These are phyloP conservation scores for Debaryomyces psychrophilus DNA, from an alignment of 1,139 yeast genomes.

Conservation along the genomic window DNA sequence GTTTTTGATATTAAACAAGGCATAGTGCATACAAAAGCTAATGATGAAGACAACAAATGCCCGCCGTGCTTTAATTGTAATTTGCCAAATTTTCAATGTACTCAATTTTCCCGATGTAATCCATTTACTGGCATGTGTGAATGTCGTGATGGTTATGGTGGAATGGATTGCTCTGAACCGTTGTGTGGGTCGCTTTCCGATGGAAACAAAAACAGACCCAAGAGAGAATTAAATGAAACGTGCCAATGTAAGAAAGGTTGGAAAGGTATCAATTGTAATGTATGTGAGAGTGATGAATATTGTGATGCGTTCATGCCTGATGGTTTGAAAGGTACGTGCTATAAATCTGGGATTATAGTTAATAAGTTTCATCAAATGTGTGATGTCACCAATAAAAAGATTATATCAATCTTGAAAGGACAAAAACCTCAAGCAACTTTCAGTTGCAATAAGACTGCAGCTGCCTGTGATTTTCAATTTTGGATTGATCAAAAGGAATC, in stretches of 20 bases:
- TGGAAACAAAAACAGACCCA: conserved; percentile 65
- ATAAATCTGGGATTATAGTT: conserved; percentile 82
- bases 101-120: conserved; percentile 86
- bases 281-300: conserved; percentile 69
- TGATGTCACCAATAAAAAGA: conserved; percentile 88
- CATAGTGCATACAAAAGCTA: conserved; percentile 5
- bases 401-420: conserved; percentile 76
- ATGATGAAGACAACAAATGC: conserved; percentile 48
- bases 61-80: conserved; percentile 95
- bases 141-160: conserved; percentile 91
- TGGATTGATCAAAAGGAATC: conserved; percentile 93
- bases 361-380: conserved; percentile 88
- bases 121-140: conserved; percentile 89
- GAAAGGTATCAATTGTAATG: conserved; percentile 91
- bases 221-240: conserved; percentile 49
- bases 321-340: conserved; percentile 85
- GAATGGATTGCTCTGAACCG: conserved; percentile 87
- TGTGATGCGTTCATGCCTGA: conserved; percentile 91
- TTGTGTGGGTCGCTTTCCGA: conserved; percentile 80
- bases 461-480: conserved; percentile 83
- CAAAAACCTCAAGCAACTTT: conserved; percentile 90
- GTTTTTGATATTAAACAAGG: conserved; percentile 26
- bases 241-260: conserved; percentile 87
- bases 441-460: conserved; percentile 72
- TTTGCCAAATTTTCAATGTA: conserved; percentile 86